Percentiles rank a stretch among this genome's conserved stretches.
Evolutionary conservation across 2,329 filamentous ascomycete genomes (phyloP).

Genomic region (Trichoderma sp.): DNA sequence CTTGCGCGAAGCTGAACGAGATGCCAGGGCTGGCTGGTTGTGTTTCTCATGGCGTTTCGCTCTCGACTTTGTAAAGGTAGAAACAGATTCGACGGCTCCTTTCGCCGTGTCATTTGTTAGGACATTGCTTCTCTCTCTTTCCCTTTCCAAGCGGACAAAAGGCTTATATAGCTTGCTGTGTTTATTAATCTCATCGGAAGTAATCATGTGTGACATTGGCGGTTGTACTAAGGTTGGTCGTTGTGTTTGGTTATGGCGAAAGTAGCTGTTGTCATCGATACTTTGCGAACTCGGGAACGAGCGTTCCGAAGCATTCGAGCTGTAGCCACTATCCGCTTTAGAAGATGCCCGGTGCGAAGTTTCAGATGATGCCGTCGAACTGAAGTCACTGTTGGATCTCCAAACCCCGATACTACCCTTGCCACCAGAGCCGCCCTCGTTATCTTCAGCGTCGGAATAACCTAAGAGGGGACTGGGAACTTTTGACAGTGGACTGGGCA

Average conservation of each 20-base stretch:
- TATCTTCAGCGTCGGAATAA: neutral
- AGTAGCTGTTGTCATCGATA: neutral
- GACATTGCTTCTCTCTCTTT: neutral
- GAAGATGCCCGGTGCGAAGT: constrained; percentile 23
- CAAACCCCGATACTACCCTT: neutral
- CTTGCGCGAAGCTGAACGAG: constrained; percentile 38
- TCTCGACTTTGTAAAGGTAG: neutral
- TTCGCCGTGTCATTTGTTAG: neutral
- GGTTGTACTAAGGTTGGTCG: neutral
- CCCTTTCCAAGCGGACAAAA: constrained; percentile 6
- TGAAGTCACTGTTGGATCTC: constrained; percentile 15
- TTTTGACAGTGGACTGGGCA: constrained; percentile 2
- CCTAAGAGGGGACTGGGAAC: neutral
- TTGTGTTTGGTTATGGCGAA: neutral
- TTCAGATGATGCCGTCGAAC: constrained; percentile 4
- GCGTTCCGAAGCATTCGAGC: constrained; percentile 56
- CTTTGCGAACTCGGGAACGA: constrained; percentile 41
- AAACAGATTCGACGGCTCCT: neutral
- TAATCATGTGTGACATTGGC: neutral
- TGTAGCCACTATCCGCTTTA: constrained; percentile 53
- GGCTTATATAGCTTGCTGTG: constrained; percentile 13
- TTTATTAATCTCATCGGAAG: neutral
- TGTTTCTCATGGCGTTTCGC: constrained; percentile 8
- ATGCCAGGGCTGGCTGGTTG: constrained; percentile 33
- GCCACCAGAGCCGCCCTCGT: neutral